These are phyloP conservation scores for Erythrophleum ivorense DNA, from an alignment of 331 rosid genomes.

Conservation along the genomic window DNA sequence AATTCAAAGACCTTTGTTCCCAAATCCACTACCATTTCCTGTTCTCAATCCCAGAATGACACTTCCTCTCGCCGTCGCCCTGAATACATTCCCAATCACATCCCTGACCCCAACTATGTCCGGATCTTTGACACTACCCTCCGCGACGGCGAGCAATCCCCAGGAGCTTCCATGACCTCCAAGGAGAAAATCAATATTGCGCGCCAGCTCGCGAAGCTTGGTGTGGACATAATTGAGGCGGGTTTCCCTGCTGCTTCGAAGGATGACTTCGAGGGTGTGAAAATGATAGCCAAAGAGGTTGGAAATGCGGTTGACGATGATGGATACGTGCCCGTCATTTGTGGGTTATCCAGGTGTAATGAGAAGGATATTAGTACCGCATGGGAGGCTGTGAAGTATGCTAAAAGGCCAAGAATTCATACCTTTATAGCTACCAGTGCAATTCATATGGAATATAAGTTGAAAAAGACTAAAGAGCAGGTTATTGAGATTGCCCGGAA, in stretches of 20 bases:
- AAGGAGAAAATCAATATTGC: conserved; percentile 92
- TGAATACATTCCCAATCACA: conserved; percentile 60
- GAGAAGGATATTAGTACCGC: conserved; percentile 87
- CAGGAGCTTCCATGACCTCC: conserved; percentile 93
- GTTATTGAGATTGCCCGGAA: conserved; percentile 73
- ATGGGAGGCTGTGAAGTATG: conserved; percentile 92
- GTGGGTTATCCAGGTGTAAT: conserved; percentile 87
- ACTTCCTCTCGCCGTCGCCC: conserved; percentile 50
- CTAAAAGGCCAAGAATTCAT: conserved; percentile 85
- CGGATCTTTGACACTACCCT: conserved; percentile 93
- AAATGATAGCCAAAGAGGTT: conserved; percentile 68
- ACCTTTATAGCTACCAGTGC: conserved; percentile 92
- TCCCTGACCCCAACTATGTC: conserved; percentile 64
- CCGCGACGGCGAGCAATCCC: conserved; percentile 99
- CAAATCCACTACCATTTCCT: conserved; percentile 1
- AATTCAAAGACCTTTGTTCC: not conserved
- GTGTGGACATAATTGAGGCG: conserved; percentile 93
- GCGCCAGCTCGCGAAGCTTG: conserved; percentile 81
- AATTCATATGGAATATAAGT: conserved; percentile 85
- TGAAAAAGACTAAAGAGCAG: conserved; percentile 74
- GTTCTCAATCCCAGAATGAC: conserved; percentile 10
- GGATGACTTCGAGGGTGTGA: conserved; percentile 87
- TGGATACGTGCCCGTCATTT: conserved; percentile 90
- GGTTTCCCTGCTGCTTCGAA: conserved; percentile 94
- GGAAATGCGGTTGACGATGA: conserved; percentile 73